phyloP scores from a whole-genome alignment of 176 grass and related monocot genomes.

The Saccharum officinarum region DNA sequence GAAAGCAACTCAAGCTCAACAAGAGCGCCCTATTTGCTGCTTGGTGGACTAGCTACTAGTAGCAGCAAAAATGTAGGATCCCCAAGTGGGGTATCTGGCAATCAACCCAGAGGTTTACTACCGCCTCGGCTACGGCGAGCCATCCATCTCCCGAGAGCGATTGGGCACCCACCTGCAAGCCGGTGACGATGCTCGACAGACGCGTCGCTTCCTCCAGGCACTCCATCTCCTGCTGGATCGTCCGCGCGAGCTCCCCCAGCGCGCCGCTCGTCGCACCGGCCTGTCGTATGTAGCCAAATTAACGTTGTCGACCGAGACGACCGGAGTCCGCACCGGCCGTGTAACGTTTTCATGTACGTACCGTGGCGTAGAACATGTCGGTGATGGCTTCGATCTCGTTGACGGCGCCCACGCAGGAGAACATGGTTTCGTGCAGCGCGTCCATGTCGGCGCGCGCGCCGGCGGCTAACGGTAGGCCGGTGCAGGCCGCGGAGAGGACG shows the following conservation, averaged over 20 bases:
- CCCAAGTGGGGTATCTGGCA: background rate
- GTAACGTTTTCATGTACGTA: conserved; percentile 5
- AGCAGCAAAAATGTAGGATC: background rate
- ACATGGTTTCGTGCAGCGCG: conserved; percentile 46
- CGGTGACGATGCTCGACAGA: conserved; percentile 48
- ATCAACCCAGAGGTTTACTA: conserved; percentile 6
- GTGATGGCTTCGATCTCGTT: conserved; percentile 56
- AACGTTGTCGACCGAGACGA: background rate
- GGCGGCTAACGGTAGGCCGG: conserved; percentile 56
- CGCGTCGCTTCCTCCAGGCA: conserved; percentile 70
- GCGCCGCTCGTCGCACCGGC: conserved; percentile 39
- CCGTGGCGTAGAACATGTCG: conserved; percentile 60
- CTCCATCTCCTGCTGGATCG: conserved; percentile 66
- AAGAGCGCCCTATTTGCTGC: too few species aligned
- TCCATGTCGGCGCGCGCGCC: conserved; percentile 60
- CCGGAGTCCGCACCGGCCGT: too few species aligned
- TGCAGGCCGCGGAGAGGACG: conserved; percentile 58
- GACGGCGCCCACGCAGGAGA: conserved; percentile 46
- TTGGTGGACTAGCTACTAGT: background rate
- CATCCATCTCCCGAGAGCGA: background rate
- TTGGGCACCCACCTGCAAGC: conserved; percentile 57
- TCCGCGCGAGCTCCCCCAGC: conserved; percentile 48
- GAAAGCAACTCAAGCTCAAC: background rate
- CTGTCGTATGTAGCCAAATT: conserved; percentile 9
- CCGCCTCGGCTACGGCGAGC: conserved; percentile 4